Evolutionary conservation across 805 yeast species (phyloP).

Genomic region (Candida boleticola): DNA sequence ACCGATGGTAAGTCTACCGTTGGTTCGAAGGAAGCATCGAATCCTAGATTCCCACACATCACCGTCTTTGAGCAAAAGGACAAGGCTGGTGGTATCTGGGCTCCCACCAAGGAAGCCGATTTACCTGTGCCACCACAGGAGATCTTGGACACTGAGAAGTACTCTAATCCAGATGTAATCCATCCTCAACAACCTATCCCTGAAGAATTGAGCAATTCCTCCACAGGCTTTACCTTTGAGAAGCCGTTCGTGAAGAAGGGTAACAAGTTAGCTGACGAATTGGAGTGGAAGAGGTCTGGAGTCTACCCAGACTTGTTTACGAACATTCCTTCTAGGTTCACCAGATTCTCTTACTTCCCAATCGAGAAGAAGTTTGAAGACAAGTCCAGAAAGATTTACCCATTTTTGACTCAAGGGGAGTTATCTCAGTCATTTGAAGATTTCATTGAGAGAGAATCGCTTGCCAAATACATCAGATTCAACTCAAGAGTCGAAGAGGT

Average conservation of each 20-base stretch:
- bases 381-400: constrained; percentile 26
- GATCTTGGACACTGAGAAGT: constrained; percentile 25
- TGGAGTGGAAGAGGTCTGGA: constrained; percentile 40
- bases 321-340: constrained; percentile 37
- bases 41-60: constrained; percentile 25
- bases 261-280: constrained; percentile 6
- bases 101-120: constrained; percentile 21
- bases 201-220: constrained; percentile 11
- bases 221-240: constrained; percentile 13
- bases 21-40: constrained; percentile 12
- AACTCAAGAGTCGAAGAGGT: constrained; percentile 41
- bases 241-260: constrained; percentile 14
- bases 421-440: constrained; percentile 22
- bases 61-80: constrained; percentile 45
- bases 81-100: constrained; percentile 48
- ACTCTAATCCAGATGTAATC: constrained; percentile 33
- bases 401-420: constrained; percentile 38
- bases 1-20: constrained; percentile 25
- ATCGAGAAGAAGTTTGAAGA: constrained; percentile 20
- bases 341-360: constrained; percentile 35
- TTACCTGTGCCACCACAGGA: constrained; percentile 29
- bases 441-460: constrained; percentile 24
- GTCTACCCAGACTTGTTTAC: constrained; percentile 39
- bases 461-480: constrained; percentile 32
- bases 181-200: constrained; percentile 16